Percentiles rank a stretch among this genome's conserved stretches.
phyloP scores from a whole-genome alignment of 768 basidiomycete species.

The Russula sp. region DNA sequence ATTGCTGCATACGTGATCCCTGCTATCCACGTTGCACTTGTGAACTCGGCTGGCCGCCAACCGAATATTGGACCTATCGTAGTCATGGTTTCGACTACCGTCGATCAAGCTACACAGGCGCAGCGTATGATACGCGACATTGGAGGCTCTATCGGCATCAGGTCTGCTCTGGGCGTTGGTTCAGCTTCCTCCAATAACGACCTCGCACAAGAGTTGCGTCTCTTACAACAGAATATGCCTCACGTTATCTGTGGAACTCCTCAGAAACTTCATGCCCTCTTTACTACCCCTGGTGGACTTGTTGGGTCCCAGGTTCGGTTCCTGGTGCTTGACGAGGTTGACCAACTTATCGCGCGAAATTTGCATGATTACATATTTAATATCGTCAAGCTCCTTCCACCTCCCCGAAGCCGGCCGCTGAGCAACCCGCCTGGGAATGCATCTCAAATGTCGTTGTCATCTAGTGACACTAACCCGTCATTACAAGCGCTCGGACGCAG shows the following conservation, averaged over 20 bases:
- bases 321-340: slow-evolving; percentile 95
- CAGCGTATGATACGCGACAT: slow-evolving; percentile 93
- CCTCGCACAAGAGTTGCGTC: slow-evolving; percentile 69
- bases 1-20: slow-evolving; percentile 97
- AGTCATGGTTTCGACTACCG: slow-evolving; percentile 95
- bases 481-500: slow-evolving; percentile 46
- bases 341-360: slow-evolving; percentile 96
- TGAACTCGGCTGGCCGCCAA: slow-evolving; percentile 53
- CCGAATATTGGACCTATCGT: slow-evolving; percentile 79
- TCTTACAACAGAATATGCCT: slow-evolving; percentile 87
- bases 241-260: slow-evolving; percentile 97
- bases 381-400: slow-evolving; percentile 90
- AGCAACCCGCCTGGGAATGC: slow-evolving; percentile 43
- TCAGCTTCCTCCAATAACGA: slow-evolving; percentile 60
- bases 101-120: slow-evolving; percentile 97
- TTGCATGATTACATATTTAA: slow-evolving; percentile 93
- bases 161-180: slow-evolving; percentile 86
- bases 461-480: slow-evolving; percentile 22
- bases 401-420: slow-evolving; percentile 68
- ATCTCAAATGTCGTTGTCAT: slow-evolving; percentile 26
- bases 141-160: slow-evolving; percentile 88
- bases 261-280: slow-evolving; percentile 90
- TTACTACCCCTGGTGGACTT: slow-evolving; percentile 75
- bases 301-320: slow-evolving; percentile 84
- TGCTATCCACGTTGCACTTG: slow-evolving; percentile 77